Evolutionary conservation across 163 green algal species (phyloP).

Genomic region (Scenedesmus sp.): DNA sequence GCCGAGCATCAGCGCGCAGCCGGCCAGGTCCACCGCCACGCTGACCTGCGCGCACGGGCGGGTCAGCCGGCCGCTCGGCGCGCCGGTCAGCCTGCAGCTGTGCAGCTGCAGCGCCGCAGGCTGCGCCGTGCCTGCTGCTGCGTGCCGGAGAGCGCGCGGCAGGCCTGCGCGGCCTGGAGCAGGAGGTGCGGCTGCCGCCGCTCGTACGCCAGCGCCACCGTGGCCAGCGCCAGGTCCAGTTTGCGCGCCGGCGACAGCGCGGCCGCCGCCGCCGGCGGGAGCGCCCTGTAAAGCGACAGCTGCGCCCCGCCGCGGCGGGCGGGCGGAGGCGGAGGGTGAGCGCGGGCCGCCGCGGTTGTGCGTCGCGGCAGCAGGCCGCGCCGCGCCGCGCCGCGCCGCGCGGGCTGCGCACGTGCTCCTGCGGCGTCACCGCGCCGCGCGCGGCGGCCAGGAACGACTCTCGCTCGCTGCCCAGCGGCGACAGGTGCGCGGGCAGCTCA

Average conservation of each 20-base stretch:
- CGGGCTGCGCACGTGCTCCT: slow-evolving; percentile 1
- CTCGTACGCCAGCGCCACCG: slow-evolving; percentile 10
- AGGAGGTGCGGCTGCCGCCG: slow-evolving; percentile 21
- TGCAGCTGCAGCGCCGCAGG: too few relatives aligned
- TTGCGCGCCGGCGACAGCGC: not conserved
- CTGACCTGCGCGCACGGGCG: not conserved
- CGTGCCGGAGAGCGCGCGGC: too few relatives aligned
- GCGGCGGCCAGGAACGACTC: slow-evolving; percentile 16
- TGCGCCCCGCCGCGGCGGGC: too few relatives aligned
- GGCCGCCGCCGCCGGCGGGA: too few relatives aligned
- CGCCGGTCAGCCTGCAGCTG: too few relatives aligned
- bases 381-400: too few relatives aligned
- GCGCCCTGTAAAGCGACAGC: slow-evolving; percentile 37
- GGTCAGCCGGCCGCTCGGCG: too few relatives aligned
- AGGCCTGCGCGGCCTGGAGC: slow-evolving; percentile 20
- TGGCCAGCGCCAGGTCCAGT: slow-evolving; percentile 28
- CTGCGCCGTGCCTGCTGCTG: not conserved
- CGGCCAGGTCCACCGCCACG: slow-evolving; percentile 38
- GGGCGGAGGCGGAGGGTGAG: too few relatives aligned
- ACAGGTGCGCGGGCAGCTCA: slow-evolving; percentile 18
- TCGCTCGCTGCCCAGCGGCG: slow-evolving; percentile 7
- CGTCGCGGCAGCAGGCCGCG: too few relatives aligned
- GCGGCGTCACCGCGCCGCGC: slow-evolving; percentile 3
- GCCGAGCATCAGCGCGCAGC: slow-evolving; percentile 44
- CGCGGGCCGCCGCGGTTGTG: too few relatives aligned